phyloP scores from a whole-genome alignment of 2,329 filamentous ascomycete genomes.

The Claviceps spartinae region DNA sequence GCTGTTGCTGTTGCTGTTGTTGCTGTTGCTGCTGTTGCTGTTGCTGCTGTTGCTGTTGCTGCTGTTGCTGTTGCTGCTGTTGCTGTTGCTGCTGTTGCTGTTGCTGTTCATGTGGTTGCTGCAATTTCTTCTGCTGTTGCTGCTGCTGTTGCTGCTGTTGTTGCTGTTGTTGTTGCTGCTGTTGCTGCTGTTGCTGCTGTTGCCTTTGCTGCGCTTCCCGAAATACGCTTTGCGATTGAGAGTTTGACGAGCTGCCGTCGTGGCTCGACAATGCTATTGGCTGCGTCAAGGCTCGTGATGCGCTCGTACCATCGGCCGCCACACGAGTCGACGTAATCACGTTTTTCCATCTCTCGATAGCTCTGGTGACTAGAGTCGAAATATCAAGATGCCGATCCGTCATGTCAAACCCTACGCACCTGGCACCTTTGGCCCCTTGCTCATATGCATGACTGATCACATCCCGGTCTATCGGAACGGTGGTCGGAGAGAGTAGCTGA shows the following conservation, averaged over 20 bases:
- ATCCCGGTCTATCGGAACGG: conserved; percentile 36
- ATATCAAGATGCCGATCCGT: conserved; percentile 41
- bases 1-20: conserved; percentile 19
- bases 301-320: conserved; percentile 29
- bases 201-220: conserved; percentile 13
- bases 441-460: conserved; percentile 34
- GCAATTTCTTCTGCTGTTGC: conserved; percentile 15
- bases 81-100: conserved; percentile 18
- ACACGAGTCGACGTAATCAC: conserved; percentile 40
- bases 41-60: conserved; percentile 19
- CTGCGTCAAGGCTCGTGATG: conserved; percentile 36
- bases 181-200: conserved; percentile 15
- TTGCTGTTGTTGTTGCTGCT: conserved; percentile 7
- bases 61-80: conserved; percentile 15
- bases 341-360: conserved; percentile 48
- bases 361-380: conserved; percentile 34
- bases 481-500: conserved; percentile 36
- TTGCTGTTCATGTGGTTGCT: conserved; percentile 9
- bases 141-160: conserved; percentile 1
- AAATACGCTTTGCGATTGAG: conserved; percentile 11
- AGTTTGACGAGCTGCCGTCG: conserved; percentile 12
- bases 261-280: conserved; percentile 9
- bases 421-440: conserved; percentile 25
- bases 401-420: conserved; percentile 30
- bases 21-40: conserved; percentile 16